Base-by-base conservation (phyloP, 257 asterid species). In the Thymus quinquecostatus region DNA sequence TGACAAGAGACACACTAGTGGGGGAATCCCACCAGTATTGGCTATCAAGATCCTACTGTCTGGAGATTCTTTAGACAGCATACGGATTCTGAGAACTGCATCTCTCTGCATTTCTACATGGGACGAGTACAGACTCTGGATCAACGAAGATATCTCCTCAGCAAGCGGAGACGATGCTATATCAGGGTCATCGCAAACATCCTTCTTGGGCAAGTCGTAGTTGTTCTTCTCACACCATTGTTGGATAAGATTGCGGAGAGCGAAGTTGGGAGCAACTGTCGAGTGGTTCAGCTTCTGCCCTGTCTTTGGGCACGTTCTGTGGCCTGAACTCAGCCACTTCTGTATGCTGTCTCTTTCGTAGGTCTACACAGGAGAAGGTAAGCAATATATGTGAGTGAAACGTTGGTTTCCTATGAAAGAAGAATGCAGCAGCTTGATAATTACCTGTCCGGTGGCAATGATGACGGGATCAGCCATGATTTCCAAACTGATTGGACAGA, bases 381-480 rank as follows among this genome's bases (percentile, higher is more conserved):
- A 29, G 12, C 3, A 5, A 6, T 1, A 29, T 5, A 44, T 4
- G 12, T 40, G 28, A 28, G 38, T 10, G 12, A 30, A 67, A 32
- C 34, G 34, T 71, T 8, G 7, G 43, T 60, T n/a, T 53, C 12
- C 68, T n/a, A 29, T 33, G 40, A 28, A 33, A 55, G 41, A 21
- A 38, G 12, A 30, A 7, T 34, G 10, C 8, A 38, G 7, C 36
- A 41, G 32, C n/a, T 40, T n/a, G 56, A 38, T 43, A 3, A 51
- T 60, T 78, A 87, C 93, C 86, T 87, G 93, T 48, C 90, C 93
- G 5, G 93, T 85, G 30, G 87, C 77, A 12, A 83, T 80, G 74
- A 87, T 85, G 64, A 85, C 90, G 43, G 93, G 93, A 75, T 87
- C 90, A 0, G 81, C 75, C 93, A 87, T 87, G 40, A 85, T 83